A percentile compares a stretch with the other conserved stretches of the same genome.
These are phyloP conservation scores for Saussurea involucrata DNA, from an alignment of 129 eudicot genomes.

Conservation along the genomic window DNA sequence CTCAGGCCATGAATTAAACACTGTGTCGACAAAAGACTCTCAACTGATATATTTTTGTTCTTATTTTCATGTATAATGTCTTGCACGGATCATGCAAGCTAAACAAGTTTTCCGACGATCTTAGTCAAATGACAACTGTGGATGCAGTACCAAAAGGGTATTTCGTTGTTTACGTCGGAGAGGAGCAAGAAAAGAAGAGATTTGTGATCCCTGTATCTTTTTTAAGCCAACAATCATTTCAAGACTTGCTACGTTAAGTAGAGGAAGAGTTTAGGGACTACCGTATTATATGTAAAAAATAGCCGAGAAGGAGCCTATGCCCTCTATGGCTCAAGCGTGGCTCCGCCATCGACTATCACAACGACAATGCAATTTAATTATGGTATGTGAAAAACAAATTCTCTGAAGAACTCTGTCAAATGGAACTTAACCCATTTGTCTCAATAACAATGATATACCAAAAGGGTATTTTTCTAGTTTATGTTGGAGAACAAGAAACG, in stretches of 20 bases:
- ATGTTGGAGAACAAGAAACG: constrained; percentile 33
- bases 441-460: constrained; percentile 8
- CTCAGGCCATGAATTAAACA: too few species aligned
- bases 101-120: neutral
- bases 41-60: too few species aligned
- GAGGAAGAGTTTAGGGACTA: neutral
- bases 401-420: neutral
- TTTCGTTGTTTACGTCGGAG: neutral
- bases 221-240: neutral
- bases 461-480: constrained; percentile 30
- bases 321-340: too few species aligned
- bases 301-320: too few species aligned
- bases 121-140: too few species aligned
- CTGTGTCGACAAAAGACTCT: too few species aligned
- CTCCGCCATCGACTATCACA: too few species aligned
- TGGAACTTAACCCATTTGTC: neutral
- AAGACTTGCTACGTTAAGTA: neutral
- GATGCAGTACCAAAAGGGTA: neutral
- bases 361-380: too few species aligned
- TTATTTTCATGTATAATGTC: too few species aligned
- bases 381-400: neutral
- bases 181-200: neutral
- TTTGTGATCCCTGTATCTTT: neutral
- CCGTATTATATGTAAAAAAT: too few species aligned
- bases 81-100: neutral